A percentile compares a stretch with the other conserved stretches of the same genome.
These are phyloP conservation scores for Symbiodinium pilosum DNA, from an alignment of 73 alveolate species.

Conservation along the genomic window DNA sequence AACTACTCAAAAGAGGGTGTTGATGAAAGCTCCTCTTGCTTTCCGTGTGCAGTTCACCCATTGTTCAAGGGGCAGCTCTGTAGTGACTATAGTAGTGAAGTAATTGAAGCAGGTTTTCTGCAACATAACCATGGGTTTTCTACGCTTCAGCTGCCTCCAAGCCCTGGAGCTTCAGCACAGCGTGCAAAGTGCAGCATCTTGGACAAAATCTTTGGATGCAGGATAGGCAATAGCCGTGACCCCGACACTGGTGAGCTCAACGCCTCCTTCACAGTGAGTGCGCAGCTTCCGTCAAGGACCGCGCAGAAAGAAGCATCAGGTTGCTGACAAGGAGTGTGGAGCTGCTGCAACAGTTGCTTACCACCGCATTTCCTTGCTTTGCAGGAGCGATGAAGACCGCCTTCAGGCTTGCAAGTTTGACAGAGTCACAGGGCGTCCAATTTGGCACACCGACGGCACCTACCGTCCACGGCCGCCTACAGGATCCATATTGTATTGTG, in stretches of 20 bases:
- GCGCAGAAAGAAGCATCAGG: too few species aligned
- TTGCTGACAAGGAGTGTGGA: too few species aligned
- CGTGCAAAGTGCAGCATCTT: neutral
- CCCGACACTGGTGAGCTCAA: slow-evolving; percentile 55
- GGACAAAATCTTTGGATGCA: neutral
- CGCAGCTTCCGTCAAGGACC: slow-evolving; percentile 28
- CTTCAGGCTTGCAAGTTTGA: slow-evolving; percentile 57
- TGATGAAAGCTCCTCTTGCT: too few species aligned
- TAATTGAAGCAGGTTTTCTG: too few species aligned
- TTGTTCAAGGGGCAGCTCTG: too few species aligned
- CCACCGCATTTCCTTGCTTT: neutral
- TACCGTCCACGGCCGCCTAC: slow-evolving; percentile 73
- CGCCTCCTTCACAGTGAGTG: slow-evolving; percentile 63
- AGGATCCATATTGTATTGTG: slow-evolving; percentile 74
- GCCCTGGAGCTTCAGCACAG: neutral
- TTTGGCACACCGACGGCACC: slow-evolving; percentile 84
- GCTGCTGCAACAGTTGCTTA: too few species aligned
- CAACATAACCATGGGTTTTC: too few species aligned
- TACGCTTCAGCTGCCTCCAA: too few species aligned
- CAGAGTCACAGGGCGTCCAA: neutral
- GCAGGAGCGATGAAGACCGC: neutral
- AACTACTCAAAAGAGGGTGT: too few species aligned
- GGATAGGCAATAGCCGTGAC: slow-evolving; percentile 78
- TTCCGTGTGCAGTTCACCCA: too few species aligned
- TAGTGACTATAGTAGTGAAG: too few species aligned